phyloP scores from a whole-genome alignment of 106 monocot species.

The Dioscorea dumetorum region DNA sequence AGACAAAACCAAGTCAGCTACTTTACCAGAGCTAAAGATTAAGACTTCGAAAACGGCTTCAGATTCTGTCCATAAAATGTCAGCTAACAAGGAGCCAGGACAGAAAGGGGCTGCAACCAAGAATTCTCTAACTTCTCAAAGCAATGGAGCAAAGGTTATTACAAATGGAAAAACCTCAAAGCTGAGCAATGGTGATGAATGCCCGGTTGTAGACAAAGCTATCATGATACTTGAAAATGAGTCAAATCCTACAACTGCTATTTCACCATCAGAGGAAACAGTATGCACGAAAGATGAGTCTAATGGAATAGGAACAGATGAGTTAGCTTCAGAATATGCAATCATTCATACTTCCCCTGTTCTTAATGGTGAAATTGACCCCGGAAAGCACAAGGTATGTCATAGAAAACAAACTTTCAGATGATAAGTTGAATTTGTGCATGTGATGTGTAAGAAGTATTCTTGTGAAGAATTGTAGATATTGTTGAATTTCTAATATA shows the following conservation, averaged over 20 bases:
- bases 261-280: conserved; percentile 10
- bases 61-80: conserved; percentile 4
- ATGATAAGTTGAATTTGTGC: too few relatives aligned
- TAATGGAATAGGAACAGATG: conserved; percentile 22
- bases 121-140: conserved; percentile 19
- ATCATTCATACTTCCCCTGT: conserved; percentile 43
- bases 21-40: conserved; percentile 65
- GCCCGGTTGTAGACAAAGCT: conserved; percentile 67
- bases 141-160: conserved; percentile 1
- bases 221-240: conserved; percentile 76
- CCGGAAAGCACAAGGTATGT: too few relatives aligned
- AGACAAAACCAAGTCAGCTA: conserved; percentile 71
- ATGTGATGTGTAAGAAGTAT: too few relatives aligned
- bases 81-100: not conserved
- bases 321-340: conserved; percentile 25
- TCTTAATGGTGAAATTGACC: too few relatives aligned
- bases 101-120: conserved; percentile 26
- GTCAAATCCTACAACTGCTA: conserved; percentile 8
- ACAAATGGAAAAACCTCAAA: conserved; percentile 11
- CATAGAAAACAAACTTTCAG: too few relatives aligned
- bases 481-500: too few relatives aligned
- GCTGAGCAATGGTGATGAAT: conserved; percentile 43
- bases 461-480: too few relatives aligned
- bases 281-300: not conserved
- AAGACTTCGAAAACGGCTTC: conserved; percentile 21